Percentiles rank a stretch among this genome's conserved stretches.
phyloP scores from a whole-genome alignment of 352 stramenopile genomes.

The Pythium volutum region DNA sequence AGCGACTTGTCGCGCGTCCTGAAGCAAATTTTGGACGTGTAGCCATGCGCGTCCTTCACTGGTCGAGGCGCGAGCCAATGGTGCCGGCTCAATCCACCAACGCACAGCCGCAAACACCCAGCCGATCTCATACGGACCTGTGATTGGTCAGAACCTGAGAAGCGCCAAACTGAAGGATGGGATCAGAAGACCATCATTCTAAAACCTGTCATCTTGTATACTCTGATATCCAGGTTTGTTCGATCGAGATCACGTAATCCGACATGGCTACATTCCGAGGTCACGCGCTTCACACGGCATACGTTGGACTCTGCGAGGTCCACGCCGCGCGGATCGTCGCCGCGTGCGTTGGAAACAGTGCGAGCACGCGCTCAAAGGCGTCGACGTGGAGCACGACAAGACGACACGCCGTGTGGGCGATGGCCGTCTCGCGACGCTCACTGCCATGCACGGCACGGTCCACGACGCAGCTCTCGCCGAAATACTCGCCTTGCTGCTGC shows the following conservation, averaged over 20 bases:
- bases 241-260: slow-evolving; percentile 14
- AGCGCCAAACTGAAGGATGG: slow-evolving; percentile 8
- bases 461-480: slow-evolving; percentile 28
- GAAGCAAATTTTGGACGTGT: slow-evolving; percentile 15
- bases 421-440: slow-evolving; percentile 21
- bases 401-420: slow-evolving; percentile 15
- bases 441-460: slow-evolving; percentile 13
- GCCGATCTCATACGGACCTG: background rate
- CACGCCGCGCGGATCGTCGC: slow-evolving; percentile 17
- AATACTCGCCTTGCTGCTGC: slow-evolving; percentile 24
- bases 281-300: slow-evolving; percentile 2
- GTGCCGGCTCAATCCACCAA: slow-evolving; percentile 20
- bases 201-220: background rate
- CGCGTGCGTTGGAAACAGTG: slow-evolving; percentile 20
- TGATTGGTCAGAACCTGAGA: slow-evolving; percentile 7
- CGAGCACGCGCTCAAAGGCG: slow-evolving; percentile 19
- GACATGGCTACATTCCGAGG: slow-evolving; percentile 10
- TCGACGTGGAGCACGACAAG: slow-evolving; percentile 24
- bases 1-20: no score
- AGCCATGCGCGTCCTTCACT: slow-evolving; percentile 19
- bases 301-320: background rate
- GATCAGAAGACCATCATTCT: background rate
- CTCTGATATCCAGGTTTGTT: slow-evolving; percentile 1
- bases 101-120: slow-evolving; percentile 1
- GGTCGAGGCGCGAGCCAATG: slow-evolving; percentile 20